phyloP scores from a whole-genome alignment of 2,329 filamentous ascomycete genomes.

The Xylaria sp. region DNA sequence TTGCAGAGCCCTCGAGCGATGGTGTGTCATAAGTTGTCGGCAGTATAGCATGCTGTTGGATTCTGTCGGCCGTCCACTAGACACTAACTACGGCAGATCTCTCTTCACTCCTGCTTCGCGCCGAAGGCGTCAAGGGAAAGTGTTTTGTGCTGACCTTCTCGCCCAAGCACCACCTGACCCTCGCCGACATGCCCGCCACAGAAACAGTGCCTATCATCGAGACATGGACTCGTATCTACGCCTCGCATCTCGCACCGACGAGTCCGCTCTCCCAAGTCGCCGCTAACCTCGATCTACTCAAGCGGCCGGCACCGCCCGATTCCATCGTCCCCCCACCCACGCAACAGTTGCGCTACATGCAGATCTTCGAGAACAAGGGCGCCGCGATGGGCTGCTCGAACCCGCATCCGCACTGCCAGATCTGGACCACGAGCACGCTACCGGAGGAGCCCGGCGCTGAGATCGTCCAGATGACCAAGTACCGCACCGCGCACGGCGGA shows the following conservation, averaged over 20 bases:
- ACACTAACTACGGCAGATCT: conserved; percentile 57
- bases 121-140: conserved; percentile 86
- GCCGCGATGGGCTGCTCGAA: conserved; percentile 98
- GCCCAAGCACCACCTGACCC: conserved; percentile 83
- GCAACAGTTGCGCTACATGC: conserved; percentile 92
- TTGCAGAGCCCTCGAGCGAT: conserved; percentile 44
- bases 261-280: conserved; percentile 62
- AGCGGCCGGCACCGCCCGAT: conserved; percentile 40
- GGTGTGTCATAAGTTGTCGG: conserved; percentile 24
- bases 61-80: neutral
- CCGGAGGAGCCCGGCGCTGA: conserved; percentile 89
- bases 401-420: conserved; percentile 93
- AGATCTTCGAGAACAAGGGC: conserved; percentile 99
- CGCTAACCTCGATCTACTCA: conserved; percentile 42
- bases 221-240: conserved; percentile 91
- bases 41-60: too few relatives aligned
- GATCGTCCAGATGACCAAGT: conserved; percentile 75
- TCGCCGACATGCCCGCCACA: conserved; percentile 79
- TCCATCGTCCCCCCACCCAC: conserved; percentile 55
- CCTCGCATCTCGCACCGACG: conserved; percentile 72
- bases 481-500: conserved; percentile 71
- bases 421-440: conserved; percentile 90
- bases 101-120: conserved; percentile 75
- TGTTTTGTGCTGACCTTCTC: conserved; percentile 98
- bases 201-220: conserved; percentile 84